Evolutionary conservation across 2,329 filamentous ascomycete species (phyloP).

Genomic region (Fusarium sp.): DNA sequence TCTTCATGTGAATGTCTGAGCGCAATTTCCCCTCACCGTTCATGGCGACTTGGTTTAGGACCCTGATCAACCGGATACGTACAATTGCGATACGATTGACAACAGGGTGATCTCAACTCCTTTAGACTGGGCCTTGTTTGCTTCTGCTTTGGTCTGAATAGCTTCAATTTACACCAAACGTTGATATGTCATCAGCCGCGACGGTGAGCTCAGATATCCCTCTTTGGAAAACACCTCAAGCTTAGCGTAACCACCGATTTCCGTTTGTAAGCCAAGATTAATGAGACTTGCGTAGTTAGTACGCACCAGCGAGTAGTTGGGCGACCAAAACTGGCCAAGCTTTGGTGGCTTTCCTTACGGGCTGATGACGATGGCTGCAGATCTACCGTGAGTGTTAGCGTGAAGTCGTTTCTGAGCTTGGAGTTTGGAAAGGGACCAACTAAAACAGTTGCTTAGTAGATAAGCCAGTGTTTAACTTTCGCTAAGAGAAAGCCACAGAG

Average conservation of each 20-base stretch:
- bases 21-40: background rate
- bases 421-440: background rate
- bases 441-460: background rate
- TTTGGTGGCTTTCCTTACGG: too few species aligned
- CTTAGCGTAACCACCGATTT: background rate
- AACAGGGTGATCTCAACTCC: background rate
- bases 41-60: too few species aligned
- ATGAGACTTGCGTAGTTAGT: background rate
- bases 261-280: background rate
- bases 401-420: background rate
- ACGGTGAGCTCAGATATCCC: background rate
- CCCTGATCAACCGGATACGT: background rate
- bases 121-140: fast-evolving
- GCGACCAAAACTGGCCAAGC: background rate
- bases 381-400: background rate
- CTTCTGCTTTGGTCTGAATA: background rate
- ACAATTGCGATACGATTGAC: fast-evolving
- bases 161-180: background rate
- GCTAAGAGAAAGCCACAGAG: background rate
- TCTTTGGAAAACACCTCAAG: background rate
- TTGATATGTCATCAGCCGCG: background rate
- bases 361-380: background rate
- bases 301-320: background rate
- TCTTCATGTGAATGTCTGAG: background rate
- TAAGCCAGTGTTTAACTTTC: background rate